Base-by-base conservation (phyloP, 192 early-diverging fungal genomes). In the Allomyces javanicus region DNA sequence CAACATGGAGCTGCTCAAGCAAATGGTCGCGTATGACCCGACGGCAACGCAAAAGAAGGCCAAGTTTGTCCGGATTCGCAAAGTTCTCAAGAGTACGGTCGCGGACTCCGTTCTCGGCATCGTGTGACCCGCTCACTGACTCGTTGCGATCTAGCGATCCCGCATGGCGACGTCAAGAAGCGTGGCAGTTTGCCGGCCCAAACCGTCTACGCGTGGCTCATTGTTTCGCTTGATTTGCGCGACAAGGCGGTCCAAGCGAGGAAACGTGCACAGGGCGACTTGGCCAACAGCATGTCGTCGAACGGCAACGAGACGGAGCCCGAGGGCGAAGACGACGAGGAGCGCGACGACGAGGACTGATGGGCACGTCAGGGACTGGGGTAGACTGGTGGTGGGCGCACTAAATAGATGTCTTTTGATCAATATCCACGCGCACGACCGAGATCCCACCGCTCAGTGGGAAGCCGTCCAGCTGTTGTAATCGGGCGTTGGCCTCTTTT, bases 1-100 rank as follows among this genome's bases (percentile, higher is more conserved):
- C 21, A 84, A 77, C 68, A 58, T 67, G 66, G 77, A 81, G 25
- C 67, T 84, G 14, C 63, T 81, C 9, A 77, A 79, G 64, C 62
- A 67, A 25, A 79, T 82, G 77, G 66, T 77, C 23, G 69, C 67
- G 23, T 84, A 77, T 70, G 80, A 84, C 62, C 79, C 80, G 26
- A 84, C 80, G 3, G 79, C 76, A 0, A 40, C 77, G 0, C 78
- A 83, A 58, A 84, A 83, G 67, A 78, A 78, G 63, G 69, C 70
- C 43, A 67, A 77, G 23, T 77, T 82, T 67, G 68, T 68, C 26
- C 66, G 78, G 1, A 72, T 78, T 62, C 76, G 81, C 65, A 45
- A 66, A 58, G 72, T 84, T 1, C 55, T 84, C 23, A 77, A 76
- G 67, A 58, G 82, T 82, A 77, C 61, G 69, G 73, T 10, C 24